phyloP scores from a whole-genome alignment of 2,329 filamentous ascomycete genomes.

The Neonectria neomacrospora region DNA sequence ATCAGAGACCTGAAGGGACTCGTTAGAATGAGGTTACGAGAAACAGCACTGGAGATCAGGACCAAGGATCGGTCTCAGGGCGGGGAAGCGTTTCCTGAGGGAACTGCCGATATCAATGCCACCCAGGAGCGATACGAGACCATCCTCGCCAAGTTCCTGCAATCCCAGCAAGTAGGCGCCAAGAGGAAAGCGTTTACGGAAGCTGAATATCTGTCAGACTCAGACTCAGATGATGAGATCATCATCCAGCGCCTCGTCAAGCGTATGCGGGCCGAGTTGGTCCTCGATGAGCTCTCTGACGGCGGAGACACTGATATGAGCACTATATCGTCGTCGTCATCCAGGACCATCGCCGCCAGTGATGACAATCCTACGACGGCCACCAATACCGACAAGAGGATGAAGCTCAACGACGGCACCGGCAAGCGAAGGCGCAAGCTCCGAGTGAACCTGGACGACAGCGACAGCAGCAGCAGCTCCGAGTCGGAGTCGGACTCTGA shows the following conservation, averaged over 20 bases:
- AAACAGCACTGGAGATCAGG: slow-evolving; percentile 72
- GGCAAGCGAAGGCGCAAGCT: slow-evolving; percentile 65
- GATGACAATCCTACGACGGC: slow-evolving; percentile 42
- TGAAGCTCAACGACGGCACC: slow-evolving; percentile 59
- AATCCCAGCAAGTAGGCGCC: slow-evolving; percentile 48
- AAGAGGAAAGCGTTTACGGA: slow-evolving; percentile 66
- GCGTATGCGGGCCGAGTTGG: slow-evolving; percentile 70
- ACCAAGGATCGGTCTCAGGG: slow-evolving; percentile 65
- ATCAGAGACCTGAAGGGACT: slow-evolving; percentile 82
- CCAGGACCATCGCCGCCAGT: slow-evolving; percentile 44
- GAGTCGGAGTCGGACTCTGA: slow-evolving; percentile 51
- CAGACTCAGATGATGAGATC: slow-evolving; percentile 58
- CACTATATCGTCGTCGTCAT: slow-evolving; percentile 46
- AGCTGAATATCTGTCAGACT: slow-evolving; percentile 60
- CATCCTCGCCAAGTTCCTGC: slow-evolving; percentile 62
- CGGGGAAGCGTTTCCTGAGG: slow-evolving; percentile 59
- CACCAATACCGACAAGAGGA: slow-evolving; percentile 51
- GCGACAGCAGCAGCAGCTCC: slow-evolving; percentile 48
- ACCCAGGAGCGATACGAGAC: slow-evolving; percentile 65
- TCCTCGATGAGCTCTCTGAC: slow-evolving; percentile 66
- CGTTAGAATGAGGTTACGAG: slow-evolving; percentile 74
- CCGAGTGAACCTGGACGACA: slow-evolving; percentile 59
- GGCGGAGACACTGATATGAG: slow-evolving; percentile 55
- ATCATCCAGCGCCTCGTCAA: slow-evolving; percentile 68
- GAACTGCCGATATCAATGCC: slow-evolving; percentile 60